Base-by-base conservation (phyloP, 2,329 filamentous ascomycete genomes). In the Cadophora malorum region DNA sequence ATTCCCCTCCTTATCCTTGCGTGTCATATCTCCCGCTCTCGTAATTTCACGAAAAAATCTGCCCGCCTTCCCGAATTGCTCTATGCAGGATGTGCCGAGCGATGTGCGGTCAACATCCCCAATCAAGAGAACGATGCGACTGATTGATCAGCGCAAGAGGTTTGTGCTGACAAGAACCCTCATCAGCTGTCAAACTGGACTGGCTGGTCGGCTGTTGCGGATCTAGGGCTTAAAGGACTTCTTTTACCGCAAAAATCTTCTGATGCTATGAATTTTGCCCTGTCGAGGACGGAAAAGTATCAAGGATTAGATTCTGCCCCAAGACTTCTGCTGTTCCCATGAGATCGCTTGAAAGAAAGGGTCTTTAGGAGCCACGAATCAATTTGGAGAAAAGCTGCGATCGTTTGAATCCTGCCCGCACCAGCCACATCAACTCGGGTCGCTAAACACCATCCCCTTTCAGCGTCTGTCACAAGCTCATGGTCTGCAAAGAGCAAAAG, bases 151-250 rank as follows among this genome's bases (percentile, higher is more conserved):
- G 67, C 67, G 59, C 56, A 63, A 53, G 38, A 45, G 58, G 58
- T 53, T 65, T 65, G 63, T 67, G 66, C 60, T 63, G 49, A 63
- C 53, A 28, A 21, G 49, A 63, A 41, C 52, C 38, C n/a, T 63
- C 53, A 28, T 25, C 28, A 59, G 21, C 58, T 60, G 61, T 25
- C 45, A 38, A 21, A 52, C 65, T 7, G 58, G n/a, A 65, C 63
- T 65, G 59, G 59, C 64, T 68, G 60, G 53, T 68, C 69, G 69
- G 67, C 60, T 71, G 47, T 64, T 63, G 52, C 60, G 67, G 68
- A 66, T 53, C 56, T 16, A 31, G 45, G 47, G 16, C 33, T 33
- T 12, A 19, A 49, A 21, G 28, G 16, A 49, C 16, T 23, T 53
- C 19, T 55, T 63, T 63, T 67, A 56, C 59, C 65, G 60, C 59